Percentiles rank a stretch among this genome's conserved stretches.
Evolutionary conservation across 768 basidiomycete species (phyloP).

Genomic region (Lactarius hatsudake): DNA sequence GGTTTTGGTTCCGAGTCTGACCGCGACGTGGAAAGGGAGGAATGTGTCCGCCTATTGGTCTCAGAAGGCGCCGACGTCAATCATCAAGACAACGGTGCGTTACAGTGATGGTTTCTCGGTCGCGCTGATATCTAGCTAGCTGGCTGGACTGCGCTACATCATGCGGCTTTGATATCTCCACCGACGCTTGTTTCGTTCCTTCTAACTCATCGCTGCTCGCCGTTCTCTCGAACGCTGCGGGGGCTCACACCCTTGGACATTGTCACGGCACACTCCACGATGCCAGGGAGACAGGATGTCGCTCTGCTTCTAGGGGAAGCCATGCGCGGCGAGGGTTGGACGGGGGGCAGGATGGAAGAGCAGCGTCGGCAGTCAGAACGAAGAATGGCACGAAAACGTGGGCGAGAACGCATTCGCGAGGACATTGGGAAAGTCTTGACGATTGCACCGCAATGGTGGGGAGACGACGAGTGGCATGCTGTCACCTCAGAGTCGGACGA

Average conservation of each 20-base stretch:
- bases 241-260: slow-evolving; percentile 88
- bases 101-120: neutral
- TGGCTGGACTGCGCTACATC: slow-evolving; percentile 94
- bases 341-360: slow-evolving; percentile 71
- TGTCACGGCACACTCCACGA: slow-evolving; percentile 74
- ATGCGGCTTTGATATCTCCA: slow-evolving; percentile 84
- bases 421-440: slow-evolving; percentile 56
- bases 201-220: slow-evolving; percentile 88
- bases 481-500: slow-evolving; percentile 38
- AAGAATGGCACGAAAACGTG: slow-evolving; percentile 50
- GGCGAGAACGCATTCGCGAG: slow-evolving; percentile 55
- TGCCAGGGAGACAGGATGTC: slow-evolving; percentile 83
- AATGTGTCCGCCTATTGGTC: slow-evolving; percentile 78
- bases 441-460: slow-evolving; percentile 66
- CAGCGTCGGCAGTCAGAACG: slow-evolving; percentile 59
- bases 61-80: slow-evolving; percentile 71
- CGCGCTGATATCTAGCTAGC: slow-evolving; percentile 42
- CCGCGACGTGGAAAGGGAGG: slow-evolving; percentile 85
- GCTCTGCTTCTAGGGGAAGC: slow-evolving; percentile 85
- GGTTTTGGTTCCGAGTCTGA: slow-evolving; percentile 82
- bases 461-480: slow-evolving; percentile 40
- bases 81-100: slow-evolving; percentile 59
- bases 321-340: slow-evolving; percentile 84
- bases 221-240: slow-evolving; percentile 70
- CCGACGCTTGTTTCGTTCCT: slow-evolving; percentile 90